These are phyloP conservation scores for Tulasnella sp. DNA, from an alignment of 768 basidiomycete species.

Conservation along the genomic window DNA sequence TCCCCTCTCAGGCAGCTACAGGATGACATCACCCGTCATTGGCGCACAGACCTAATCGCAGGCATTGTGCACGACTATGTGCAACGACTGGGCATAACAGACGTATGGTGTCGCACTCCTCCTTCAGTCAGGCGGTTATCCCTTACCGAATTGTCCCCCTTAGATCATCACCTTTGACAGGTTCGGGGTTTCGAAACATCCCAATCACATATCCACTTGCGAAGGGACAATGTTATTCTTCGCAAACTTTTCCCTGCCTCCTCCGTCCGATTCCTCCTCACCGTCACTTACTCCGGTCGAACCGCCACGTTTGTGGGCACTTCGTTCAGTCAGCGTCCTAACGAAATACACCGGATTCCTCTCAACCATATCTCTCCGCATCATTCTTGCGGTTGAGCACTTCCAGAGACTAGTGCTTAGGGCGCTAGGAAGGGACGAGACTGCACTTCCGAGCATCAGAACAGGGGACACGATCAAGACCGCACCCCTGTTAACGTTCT, in stretches of 20 bases:
- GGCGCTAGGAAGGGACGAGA: background rate
- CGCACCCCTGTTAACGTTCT: background rate
- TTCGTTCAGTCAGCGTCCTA: conserved; percentile 60
- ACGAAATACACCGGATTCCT: conserved; percentile 59
- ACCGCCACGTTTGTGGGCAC: conserved; percentile 55
- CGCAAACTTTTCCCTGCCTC: conserved; percentile 33
- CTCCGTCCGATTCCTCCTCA: conserved; percentile 36
- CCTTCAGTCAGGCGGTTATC: background rate
- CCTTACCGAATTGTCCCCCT: background rate
- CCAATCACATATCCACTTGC: conserved; percentile 79
- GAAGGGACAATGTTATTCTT: conserved; percentile 57
- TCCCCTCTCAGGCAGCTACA: conserved; percentile 57
- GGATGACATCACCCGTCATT: conserved; percentile 70
- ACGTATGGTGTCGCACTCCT: conserved; percentile 50
- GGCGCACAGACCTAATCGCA: conserved; percentile 66
- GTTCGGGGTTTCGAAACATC: conserved; percentile 77
- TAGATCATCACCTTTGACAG: conserved; percentile 88
- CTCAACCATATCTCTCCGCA: conserved; percentile 3
- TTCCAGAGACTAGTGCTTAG: background rate
- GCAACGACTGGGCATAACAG: conserved; percentile 59
- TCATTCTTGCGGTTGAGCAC: background rate
- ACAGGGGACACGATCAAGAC: background rate
- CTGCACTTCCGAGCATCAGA: background rate
- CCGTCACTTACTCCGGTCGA: conserved; percentile 39
- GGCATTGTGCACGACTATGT: conserved; percentile 63